Percentiles rank a stretch among this genome's conserved stretches.
Evolutionary conservation across 1,139 yeast species (phyloP).

Genomic region (Lodderomyces theae): DNA sequence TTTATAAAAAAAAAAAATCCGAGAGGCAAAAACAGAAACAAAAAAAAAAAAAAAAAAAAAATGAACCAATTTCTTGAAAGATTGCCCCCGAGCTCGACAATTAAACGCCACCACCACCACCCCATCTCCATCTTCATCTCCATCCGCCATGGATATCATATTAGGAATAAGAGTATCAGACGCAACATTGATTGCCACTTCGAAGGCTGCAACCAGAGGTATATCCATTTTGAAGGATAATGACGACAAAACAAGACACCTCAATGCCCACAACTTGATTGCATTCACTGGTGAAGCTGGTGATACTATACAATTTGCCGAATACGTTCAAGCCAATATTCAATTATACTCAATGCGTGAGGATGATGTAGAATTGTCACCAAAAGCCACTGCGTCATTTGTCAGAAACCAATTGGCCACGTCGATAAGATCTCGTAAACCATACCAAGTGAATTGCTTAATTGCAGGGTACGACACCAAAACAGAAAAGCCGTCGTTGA

Average conservation of each 20-base stretch:
- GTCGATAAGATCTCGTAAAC: conserved; percentile 83
- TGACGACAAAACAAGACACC: conserved; percentile 82
- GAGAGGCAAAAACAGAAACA: conserved; percentile 11
- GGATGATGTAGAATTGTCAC: conserved; percentile 70
- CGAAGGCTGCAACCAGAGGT: conserved; percentile 92
- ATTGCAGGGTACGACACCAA: conserved; percentile 81
- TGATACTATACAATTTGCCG: conserved; percentile 96
- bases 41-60: conserved; percentile 7
- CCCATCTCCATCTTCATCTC: not conserved
- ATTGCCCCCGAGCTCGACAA: too few species aligned
- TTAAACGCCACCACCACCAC: not conserved
- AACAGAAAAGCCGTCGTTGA: conserved; percentile 61
- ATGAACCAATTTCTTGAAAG: too few species aligned
- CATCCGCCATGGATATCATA: conserved; percentile 70
- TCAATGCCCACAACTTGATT: conserved; percentile 76
- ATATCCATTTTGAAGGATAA: conserved; percentile 80
- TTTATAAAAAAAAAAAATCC: not conserved
- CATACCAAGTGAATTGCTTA: conserved; percentile 88
- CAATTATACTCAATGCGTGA: conserved; percentile 88
- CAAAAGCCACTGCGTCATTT: conserved; percentile 83
- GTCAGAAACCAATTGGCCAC: conserved; percentile 86
- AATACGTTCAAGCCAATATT: conserved; percentile 87
- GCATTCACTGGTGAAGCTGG: conserved; percentile 97
- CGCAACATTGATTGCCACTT: conserved; percentile 82
- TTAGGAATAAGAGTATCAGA: conserved; percentile 83